Evolutionary conservation across 768 basidiomycete species (phyloP).

Genomic region (Leccinum incarnatum): DNA sequence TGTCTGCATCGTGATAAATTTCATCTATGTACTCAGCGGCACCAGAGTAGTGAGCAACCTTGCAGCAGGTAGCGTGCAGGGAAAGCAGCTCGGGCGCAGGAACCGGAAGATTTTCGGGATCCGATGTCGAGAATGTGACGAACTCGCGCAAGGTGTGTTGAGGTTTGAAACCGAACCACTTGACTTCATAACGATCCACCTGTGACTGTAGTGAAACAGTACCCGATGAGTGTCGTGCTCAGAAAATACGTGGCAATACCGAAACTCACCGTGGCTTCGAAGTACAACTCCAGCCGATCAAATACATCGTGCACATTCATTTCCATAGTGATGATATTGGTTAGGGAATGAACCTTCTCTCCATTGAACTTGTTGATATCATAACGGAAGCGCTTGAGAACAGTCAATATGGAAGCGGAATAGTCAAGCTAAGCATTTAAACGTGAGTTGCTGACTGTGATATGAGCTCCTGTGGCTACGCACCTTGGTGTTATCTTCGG

Average conservation of each 20-base stretch:
- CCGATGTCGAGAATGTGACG: conserved; percentile 1
- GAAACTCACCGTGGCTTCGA: neutral
- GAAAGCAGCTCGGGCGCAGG: too few relatives aligned
- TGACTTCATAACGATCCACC: conserved; percentile 6
- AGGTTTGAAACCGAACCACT: neutral
- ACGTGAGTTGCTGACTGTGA: neutral
- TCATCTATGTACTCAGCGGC: too few relatives aligned
- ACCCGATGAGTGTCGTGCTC: neutral
- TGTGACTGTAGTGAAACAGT: neutral
- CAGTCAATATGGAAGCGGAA: too few relatives aligned
- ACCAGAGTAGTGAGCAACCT: too few relatives aligned
- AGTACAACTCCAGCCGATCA: neutral
- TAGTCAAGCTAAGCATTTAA: conserved; percentile 2
- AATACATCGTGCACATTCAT: neutral
- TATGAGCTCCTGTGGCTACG: neutral
- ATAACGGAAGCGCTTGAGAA: conserved; percentile 5
- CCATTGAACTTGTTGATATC: conserved; percentile 1
- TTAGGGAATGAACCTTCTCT: conserved; percentile 4
- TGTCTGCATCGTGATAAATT: too few relatives aligned
- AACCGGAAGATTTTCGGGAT: too few relatives aligned
- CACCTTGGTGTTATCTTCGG: neutral
- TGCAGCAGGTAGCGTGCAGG: too few relatives aligned
- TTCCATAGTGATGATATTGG: neutral
- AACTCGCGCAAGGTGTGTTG: neutral
- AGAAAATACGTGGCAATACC: too few relatives aligned